Base-by-base conservation (phyloP, 2,329 filamentous ascomycete genomes). In the Blastomyces silverae region DNA sequence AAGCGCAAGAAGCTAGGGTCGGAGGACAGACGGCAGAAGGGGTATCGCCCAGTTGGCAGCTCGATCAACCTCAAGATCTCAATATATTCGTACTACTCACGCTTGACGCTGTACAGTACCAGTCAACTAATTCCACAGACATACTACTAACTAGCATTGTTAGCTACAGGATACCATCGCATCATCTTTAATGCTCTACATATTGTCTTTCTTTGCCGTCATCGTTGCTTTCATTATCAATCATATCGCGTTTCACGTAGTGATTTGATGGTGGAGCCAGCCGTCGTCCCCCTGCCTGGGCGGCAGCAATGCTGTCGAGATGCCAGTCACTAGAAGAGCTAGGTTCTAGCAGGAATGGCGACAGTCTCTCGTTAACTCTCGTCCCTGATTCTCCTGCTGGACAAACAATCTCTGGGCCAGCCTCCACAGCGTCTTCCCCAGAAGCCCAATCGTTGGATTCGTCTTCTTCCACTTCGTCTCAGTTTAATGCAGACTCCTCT, bases 321-420 rank as follows among this genome's bases (percentile, higher is more conserved):
- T 70, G 66, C 69, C 70, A 69, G 63, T 73, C 71, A 64, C 69
- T 70, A 25, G 69, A 73, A 66, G 67, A 71, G 66, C 63, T 62
- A 22, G 39, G 53, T 48, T 67, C 66, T 64, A 68, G 68, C 17
- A 65, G 64, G 34, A 59, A 64, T 63, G 25, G 10, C n/a, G 63
- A 65, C 64, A 64, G 66, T 61, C 58, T 67, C 66, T 62, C 55
- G 64, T 37, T 62, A 55, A 28, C 68, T 60, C 50, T 63, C 57
- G 62, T 44, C 53, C 64, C 67, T 46, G 65, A 64, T 20, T 68
- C 63, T 46, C 65, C 62, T 22, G 64, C 60, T 6, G 65, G 65
- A 2, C 60, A 42, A 17, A 63, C 53, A 17, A 61, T 60, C 11
- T 11, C 66, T 22, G 60, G 58, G 61, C 25, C 66, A 11, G 63